Base-by-base conservation (phyloP, 1,284 basidiomycete genomes). In the Wallemia mellicola region DNA sequence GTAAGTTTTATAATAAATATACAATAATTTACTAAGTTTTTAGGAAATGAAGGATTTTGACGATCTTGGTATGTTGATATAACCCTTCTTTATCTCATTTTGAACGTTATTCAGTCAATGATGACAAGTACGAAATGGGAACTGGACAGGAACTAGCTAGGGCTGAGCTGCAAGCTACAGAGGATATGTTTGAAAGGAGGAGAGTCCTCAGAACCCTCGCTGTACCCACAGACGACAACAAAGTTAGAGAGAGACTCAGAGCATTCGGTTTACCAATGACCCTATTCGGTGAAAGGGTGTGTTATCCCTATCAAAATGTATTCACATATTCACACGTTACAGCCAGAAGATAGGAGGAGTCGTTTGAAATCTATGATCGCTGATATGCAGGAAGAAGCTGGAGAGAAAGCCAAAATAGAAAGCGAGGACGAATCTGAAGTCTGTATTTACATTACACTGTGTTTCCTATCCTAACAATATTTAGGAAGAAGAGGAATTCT, bases 211-310 rank as follows among this genome's bases (percentile, higher is more conserved):
- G 92, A 62, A 82, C 75, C 61, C 78, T 96, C 71, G 91, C 91
- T 17, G 87, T 98, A 2, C 94, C 94, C 2, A 99, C 94, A 7
- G 91, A 96, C 68, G 94, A 98, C 71, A 81, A 78, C 65, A 82
- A 84, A 63, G 92, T 99, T 64, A 83, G 84, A 67, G 80, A 82
- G 54, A 76, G 86, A 60, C 74, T 99, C 62, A 76, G 94, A 61
- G 86, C 92, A 70, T 82, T 94, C 63, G 88, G 86, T 27, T 86
- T 98, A 69, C 94, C 94, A 28, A 88, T 95, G 64, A 96, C 89
- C 3, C 76, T 96, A 30, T 99, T 98, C 65, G 94, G 89, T 61
- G 94, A 99, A 77, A 80, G 86, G 58, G 67, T 69, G 85, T 78
- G 55, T 57, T 14, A 7, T 57, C 25, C 15, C n/a, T n/a, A n/a